phyloP scores from a whole-genome alignment of 805 yeast genomes.

The Saccharomyces kudriavzevii region DNA sequence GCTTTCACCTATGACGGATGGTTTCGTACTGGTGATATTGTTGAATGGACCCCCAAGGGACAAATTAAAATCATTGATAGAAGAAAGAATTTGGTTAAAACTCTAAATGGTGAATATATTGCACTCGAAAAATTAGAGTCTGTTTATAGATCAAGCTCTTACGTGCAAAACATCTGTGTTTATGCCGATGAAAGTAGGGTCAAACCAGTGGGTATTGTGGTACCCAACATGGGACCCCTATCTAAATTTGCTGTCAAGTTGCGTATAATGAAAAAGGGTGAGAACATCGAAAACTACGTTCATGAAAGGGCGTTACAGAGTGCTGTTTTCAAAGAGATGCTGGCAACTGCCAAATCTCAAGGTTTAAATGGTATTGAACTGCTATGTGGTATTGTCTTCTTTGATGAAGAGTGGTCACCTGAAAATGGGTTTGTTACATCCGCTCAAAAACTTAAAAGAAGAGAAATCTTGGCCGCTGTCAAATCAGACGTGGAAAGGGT shows the following conservation, averaged over 20 bases:
- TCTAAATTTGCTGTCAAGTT: slow-evolving; percentile 51
- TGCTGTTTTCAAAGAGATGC: slow-evolving; percentile 49
- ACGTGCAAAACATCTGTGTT: slow-evolving; percentile 77
- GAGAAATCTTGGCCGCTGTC: slow-evolving; percentile 69
- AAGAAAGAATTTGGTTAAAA: slow-evolving; percentile 91
- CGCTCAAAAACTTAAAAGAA: slow-evolving; percentile 94
- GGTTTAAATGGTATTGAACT: slow-evolving; percentile 84
- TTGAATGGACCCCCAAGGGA: slow-evolving; percentile 81
- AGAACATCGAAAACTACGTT: slow-evolving; percentile 41
- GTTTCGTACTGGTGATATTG: slow-evolving; percentile 96
- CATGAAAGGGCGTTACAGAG: slow-evolving; percentile 48
- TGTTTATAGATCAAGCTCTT: slow-evolving; percentile 73
- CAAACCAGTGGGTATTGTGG: slow-evolving; percentile 85
- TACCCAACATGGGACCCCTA: slow-evolving; percentile 66
- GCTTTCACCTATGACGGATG: slow-evolving; percentile 82
- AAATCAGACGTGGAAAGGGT: slow-evolving; percentile 58
- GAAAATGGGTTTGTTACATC: slow-evolving; percentile 88
- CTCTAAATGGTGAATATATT: slow-evolving; percentile 93
- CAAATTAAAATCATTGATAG: slow-evolving; percentile 82
- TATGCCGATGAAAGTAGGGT: slow-evolving; percentile 84
- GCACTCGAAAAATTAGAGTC: slow-evolving; percentile 94
- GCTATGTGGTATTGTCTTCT: slow-evolving; percentile 65
- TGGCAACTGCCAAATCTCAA: slow-evolving; percentile 69
- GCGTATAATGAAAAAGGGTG: slow-evolving; percentile 39
- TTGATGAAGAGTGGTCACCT: slow-evolving; percentile 96